These are phyloP conservation scores for Microbotryum lychnidis-dioicae DNA, from an alignment of 1,284 basidiomycete genomes.

Conservation along the genomic window DNA sequence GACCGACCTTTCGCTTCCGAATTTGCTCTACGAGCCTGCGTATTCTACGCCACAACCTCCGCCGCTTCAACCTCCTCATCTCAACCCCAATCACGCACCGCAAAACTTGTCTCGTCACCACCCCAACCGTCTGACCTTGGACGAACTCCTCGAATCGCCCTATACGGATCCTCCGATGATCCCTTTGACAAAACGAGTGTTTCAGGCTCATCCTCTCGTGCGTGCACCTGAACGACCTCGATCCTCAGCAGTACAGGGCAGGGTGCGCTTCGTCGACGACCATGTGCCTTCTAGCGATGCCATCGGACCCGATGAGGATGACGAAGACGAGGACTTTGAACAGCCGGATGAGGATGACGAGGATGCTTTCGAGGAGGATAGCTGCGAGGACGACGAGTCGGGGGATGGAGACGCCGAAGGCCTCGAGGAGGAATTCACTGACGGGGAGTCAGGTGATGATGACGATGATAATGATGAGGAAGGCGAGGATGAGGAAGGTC, in stretches of 20 bases:
- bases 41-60: too few species aligned
- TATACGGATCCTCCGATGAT: slow-evolving; percentile 4
- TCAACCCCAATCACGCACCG: too few species aligned
- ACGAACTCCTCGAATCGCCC: neutral
- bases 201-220: neutral
- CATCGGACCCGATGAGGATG: slow-evolving; percentile 14
- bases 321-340: slow-evolving; percentile 1
- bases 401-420: neutral
- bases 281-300: slow-evolving; percentile 17
- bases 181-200: neutral
- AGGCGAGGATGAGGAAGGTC: slow-evolving; percentile 3
- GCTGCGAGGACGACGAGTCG: neutral
- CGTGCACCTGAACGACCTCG: neutral
- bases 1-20: too few species aligned
- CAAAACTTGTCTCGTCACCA: too few species aligned
- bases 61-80: too few species aligned
- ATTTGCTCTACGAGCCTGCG: too few species aligned
- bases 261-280: neutral
- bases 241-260: neutral
- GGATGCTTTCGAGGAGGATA: slow-evolving; percentile 13
- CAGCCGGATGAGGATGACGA: slow-evolving; percentile 6
- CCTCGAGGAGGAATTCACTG: neutral
- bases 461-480: neutral
- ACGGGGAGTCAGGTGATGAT: neutral
- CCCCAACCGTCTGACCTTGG: neutral